phyloP scores from a whole-genome alignment of 768 basidiomycete species.

The Dacryopinax spathularia region DNA sequence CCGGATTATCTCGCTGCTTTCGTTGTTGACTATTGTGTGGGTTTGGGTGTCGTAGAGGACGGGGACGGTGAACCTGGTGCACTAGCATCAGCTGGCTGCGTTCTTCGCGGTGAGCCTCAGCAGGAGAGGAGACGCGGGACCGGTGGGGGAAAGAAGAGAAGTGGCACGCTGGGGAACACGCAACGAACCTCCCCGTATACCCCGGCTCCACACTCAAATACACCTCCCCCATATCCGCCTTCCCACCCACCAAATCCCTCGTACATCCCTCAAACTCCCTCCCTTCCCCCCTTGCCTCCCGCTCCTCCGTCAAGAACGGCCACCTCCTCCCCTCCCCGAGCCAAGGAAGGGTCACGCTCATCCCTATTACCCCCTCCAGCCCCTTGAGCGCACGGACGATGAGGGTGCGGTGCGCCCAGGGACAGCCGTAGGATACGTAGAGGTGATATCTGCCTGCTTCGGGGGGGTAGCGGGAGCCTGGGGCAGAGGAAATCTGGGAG shows the following conservation, averaged over 20 bases:
- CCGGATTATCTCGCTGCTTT: conserved; percentile 87
- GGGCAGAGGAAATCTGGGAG: background rate
- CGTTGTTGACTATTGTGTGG: conserved; percentile 86
- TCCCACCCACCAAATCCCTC: conserved; percentile 55
- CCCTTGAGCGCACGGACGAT: conserved; percentile 88
- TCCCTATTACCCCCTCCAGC: conserved; percentile 65
- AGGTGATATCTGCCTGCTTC: conserved; percentile 72
- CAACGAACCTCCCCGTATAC: conserved; percentile 60
- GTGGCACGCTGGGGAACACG: conserved; percentile 14
- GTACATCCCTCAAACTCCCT: conserved; percentile 65
- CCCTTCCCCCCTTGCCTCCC: too few species aligned
- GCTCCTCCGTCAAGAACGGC: conserved; percentile 62
- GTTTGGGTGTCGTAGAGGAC: conserved; percentile 85
- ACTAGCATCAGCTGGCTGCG: too few species aligned
- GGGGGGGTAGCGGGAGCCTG: background rate
- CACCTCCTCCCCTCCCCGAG: conserved; percentile 67
- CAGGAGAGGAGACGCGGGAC: background rate
- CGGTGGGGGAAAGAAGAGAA: too few species aligned
- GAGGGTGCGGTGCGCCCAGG: conserved; percentile 87
- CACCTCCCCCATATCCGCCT: conserved; percentile 65
- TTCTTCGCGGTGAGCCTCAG: too few species aligned
- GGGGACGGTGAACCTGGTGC: conserved; percentile 62
- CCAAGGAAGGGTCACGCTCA: conserved; percentile 69
- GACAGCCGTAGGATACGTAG: conserved; percentile 77
- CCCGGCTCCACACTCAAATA: conserved; percentile 63